phyloP scores from a whole-genome alignment of 495 filamentous ascomycete genomes.

The Hyaloscypha variabilis region DNA sequence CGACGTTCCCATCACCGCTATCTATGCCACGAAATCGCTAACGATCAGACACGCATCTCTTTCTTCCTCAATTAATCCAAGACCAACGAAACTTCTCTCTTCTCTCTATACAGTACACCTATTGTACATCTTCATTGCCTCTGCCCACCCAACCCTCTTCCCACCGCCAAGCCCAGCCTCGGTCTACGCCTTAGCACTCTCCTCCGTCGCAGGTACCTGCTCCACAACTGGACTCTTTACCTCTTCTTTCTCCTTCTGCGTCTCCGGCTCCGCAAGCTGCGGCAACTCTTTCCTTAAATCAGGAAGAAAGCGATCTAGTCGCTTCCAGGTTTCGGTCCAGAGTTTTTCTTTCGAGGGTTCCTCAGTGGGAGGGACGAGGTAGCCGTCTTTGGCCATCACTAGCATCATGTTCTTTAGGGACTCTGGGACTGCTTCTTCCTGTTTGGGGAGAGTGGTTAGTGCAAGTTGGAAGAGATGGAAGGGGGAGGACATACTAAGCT shows the following conservation, averaged over 20 bases:
- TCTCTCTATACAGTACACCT: not conserved
- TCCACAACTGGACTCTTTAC: not conserved
- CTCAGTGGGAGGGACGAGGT: constrained; percentile 73
- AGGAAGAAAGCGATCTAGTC: constrained; percentile 88
- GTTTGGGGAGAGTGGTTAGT: constrained; percentile 26
- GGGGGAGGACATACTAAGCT: constrained; percentile 64
- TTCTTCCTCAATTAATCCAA: not conserved
- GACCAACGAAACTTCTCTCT: not conserved
- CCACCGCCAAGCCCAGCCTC: no score
- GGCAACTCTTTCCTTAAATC: constrained; percentile 58
- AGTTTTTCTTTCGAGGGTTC: constrained; percentile 60
- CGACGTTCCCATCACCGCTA: not conserved
- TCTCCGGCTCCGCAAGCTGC: not conserved
- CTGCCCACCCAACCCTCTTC: no score
- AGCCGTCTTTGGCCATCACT: constrained; percentile 91
- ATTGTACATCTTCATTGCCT: no score
- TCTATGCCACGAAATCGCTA: constrained; percentile 1
- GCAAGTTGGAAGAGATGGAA: not conserved
- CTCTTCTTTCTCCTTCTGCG: not conserved
- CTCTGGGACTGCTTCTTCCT: constrained; percentile 96
- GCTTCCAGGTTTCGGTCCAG: constrained; percentile 83
- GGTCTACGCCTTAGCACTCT: not conserved
- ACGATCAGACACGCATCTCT: not conserved
- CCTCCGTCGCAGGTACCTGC: not conserved
- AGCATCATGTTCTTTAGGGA: constrained; percentile 95